Evolutionary conservation across 371 early-diverging fungal species (phyloP).

Genomic region (Zopfochytrium polystomum): DNA sequence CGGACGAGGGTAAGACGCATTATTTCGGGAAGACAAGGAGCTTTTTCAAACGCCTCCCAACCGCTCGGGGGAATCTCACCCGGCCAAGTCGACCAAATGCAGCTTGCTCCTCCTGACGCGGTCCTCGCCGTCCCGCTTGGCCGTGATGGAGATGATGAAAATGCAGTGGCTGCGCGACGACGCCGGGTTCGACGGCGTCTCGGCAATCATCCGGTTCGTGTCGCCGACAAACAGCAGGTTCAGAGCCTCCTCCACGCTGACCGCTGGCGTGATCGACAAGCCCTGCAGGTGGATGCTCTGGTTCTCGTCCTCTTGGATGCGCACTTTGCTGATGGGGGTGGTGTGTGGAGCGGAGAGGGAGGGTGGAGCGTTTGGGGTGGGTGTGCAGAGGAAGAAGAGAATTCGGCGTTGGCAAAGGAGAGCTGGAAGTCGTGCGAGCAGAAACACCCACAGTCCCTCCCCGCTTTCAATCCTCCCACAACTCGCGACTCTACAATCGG

Average conservation of each 20-base stretch:
- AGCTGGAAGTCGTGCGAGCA: conserved; percentile 6
- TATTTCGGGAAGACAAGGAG: not conserved
- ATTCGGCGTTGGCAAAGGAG: conserved; percentile 9
- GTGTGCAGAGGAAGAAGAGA: not conserved
- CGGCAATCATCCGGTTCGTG: conserved; percentile 61
- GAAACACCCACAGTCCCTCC: too few species aligned
- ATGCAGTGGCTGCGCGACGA: conserved; percentile 65
- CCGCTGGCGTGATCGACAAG: conserved; percentile 45
- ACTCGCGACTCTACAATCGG: too few species aligned
- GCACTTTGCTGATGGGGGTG: conserved; percentile 52
- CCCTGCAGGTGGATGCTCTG: conserved; percentile 56
- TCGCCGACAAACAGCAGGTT: conserved; percentile 59
- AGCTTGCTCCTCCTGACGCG: conserved; percentile 52
- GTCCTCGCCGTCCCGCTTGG: conserved; percentile 37
- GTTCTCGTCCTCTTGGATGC: conserved; percentile 53
- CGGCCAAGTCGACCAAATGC: conserved; percentile 72
- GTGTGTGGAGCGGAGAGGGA: too few species aligned
- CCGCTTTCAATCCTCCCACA: too few species aligned
- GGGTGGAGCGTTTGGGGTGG: not conserved
- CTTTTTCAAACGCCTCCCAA: conserved; percentile 8
- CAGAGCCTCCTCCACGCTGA: conserved; percentile 54
- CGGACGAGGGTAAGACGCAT: conserved; percentile 4
- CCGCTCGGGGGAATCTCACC: conserved; percentile 28
- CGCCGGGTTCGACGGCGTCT: conserved; percentile 64
- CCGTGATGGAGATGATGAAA: conserved; percentile 53